Evolutionary conservation across 2,329 filamentous ascomycete species (phyloP), one percentile per base, ranked within the genome.

Genomic region (Colletotrichum scovillei): DNA sequence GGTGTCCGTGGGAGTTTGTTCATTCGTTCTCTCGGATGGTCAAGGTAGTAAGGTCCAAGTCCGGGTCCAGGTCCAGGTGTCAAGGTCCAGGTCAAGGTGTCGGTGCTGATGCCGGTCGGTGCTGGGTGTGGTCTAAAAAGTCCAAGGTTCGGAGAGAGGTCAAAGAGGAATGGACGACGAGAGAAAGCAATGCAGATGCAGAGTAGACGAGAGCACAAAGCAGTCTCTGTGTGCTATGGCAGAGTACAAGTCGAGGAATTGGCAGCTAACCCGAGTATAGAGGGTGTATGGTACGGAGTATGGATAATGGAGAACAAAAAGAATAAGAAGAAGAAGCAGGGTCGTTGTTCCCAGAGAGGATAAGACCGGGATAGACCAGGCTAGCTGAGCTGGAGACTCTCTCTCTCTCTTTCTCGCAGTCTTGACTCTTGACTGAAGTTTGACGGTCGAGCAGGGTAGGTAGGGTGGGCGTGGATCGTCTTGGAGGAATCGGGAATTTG

Each of bases 1-100:
- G 30, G 46, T 38, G 30, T 38, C 30, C 46, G n/a, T 38, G 63
- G 49, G 52, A 55, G 49, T 53, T 58, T 30, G 46, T 69, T 69
- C 59, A 52, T 65, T 65, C 63, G 63, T 56, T 65, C 49, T 56
- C 28, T 65, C 49, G 30, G 32, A 65, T 42, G 63, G 63, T 56
- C 53, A 49, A 49, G 14, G 38, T 42, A 57, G 46, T 60, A 19
- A 57, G 63, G 56, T 56, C 56, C 57, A 55, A 42, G 68, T 66
- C 68, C 63, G 24, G 62, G 64, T 66, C 32, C 63, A 42, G 24
- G 63, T 57, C 52, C 63, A 57, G 30, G 63, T 49, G 42, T 57
- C 42, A 22, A 52, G 35, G 55, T 35, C 63, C 6, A 38, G 63
- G 53, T 57, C 14, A 32, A 28, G 38, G 53, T 30, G 24, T 49